These are phyloP conservation scores for Mortierella sp. DNA, from an alignment of 371 early-diverging fungal genomes.

Conservation along the genomic window DNA sequence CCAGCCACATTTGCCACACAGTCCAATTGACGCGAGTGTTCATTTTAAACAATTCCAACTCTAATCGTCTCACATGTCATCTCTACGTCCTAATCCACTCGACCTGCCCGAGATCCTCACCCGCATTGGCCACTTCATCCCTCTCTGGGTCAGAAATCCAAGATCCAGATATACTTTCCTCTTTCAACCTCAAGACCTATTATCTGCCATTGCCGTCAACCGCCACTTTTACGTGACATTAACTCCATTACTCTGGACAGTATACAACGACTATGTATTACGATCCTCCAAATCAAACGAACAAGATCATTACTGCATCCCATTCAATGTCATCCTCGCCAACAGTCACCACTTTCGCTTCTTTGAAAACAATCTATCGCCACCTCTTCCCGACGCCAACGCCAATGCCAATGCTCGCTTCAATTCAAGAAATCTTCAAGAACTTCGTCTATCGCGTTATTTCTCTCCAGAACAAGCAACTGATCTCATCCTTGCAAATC, in stretches of 20 bases:
- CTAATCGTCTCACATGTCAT: not conserved
- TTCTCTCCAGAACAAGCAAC: not conserved
- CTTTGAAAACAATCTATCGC: not conserved
- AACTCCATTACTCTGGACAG: slow-evolving; percentile 17
- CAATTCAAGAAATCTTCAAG: not conserved
- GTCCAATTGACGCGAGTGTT: no score
- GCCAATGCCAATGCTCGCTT: not conserved
- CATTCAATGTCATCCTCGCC: not conserved
- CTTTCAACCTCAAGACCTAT: slow-evolving; percentile 10
- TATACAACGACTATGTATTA: slow-evolving; percentile 2
- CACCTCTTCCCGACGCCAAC: no score
- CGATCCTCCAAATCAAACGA: not conserved
- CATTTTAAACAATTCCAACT: not conserved
- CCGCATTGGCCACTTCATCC: slow-evolving; percentile 15
- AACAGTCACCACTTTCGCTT: slow-evolving; percentile 4
- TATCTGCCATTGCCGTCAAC: slow-evolving; percentile 16
- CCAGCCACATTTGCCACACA: no score
- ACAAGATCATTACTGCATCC: not conserved
- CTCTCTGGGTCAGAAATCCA: slow-evolving; percentile 2
- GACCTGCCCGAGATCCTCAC: slow-evolving; percentile 17
- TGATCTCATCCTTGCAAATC: not conserved
- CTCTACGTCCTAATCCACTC: slow-evolving; percentile 4
- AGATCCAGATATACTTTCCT: not conserved
- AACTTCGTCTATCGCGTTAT: not conserved
- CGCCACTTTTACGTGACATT: slow-evolving; percentile 11